Conservation (phyloP, 2,329 filamentous ascomycete species). For the Aspergillus sp. region DNA sequence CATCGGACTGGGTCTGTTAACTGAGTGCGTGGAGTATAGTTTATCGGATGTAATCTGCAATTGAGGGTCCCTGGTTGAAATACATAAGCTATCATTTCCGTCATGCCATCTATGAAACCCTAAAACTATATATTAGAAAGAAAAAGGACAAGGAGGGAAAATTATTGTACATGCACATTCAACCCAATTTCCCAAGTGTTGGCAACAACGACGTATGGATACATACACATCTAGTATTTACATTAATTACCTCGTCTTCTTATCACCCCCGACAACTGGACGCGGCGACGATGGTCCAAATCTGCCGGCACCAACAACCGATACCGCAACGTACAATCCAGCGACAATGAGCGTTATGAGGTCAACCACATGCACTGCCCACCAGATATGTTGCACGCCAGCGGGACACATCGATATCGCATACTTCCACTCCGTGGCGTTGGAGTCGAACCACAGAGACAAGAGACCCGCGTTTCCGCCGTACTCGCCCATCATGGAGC, state of each 20-base stretch:
- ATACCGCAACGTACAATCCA: conserved; percentile 18
- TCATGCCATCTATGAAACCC: too few species aligned
- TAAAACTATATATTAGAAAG: too few species aligned
- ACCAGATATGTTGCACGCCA: conserved; percentile 91
- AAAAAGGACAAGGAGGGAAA: too few species aligned
- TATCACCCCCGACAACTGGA: neutral
- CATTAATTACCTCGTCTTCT: conserved; percentile 3
- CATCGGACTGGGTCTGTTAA: too few species aligned
- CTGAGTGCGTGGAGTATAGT: too few species aligned
- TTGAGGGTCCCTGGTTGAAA: too few species aligned
- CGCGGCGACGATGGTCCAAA: neutral
- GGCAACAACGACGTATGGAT: too few species aligned
- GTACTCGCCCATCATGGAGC: conserved; percentile 98
- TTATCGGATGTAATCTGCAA: too few species aligned
- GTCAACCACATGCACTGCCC: conserved; percentile 78
- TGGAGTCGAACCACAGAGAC: conserved; percentile 82
- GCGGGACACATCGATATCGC: conserved; percentile 77
- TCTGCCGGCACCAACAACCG: neutral
- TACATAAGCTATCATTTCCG: too few species aligned
- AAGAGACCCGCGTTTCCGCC: conserved; percentile 88
- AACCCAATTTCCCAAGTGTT: neutral
- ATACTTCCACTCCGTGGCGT: conserved; percentile 72
- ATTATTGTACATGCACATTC: too few species aligned
- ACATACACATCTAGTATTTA: neutral
- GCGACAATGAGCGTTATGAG: conserved; percentile 47